Conservation (phyloP, 2,329 filamentous ascomycete species). For the Davidsoniella australis region DNA sequence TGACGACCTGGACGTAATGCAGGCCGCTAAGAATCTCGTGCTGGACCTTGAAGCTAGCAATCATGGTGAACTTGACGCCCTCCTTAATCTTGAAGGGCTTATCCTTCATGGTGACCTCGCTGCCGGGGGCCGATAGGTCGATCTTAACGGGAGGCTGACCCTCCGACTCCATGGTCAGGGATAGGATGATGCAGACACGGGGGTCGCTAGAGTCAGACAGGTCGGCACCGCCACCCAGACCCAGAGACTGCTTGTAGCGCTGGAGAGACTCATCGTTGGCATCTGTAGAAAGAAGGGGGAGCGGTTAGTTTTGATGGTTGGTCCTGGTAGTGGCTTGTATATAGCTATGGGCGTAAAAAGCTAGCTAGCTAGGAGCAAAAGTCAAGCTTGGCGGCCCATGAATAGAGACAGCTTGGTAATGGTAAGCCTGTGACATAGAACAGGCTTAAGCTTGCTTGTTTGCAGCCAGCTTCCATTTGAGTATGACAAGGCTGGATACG, state of each 20-base stretch:
- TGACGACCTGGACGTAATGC: slow-evolving; percentile 90
- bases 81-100: slow-evolving; percentile 98
- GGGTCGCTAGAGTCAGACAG: slow-evolving; percentile 65
- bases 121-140: slow-evolving; percentile 59
- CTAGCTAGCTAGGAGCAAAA: no score
- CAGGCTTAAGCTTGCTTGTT: neutral
- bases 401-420: neutral
- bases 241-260: slow-evolving; percentile 93
- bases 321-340: no score
- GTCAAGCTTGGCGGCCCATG: neutral
- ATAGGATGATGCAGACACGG: slow-evolving; percentile 83
- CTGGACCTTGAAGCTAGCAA: slow-evolving; percentile 85
- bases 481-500: no score
- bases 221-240: slow-evolving; percentile 57
- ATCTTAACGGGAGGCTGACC: slow-evolving; percentile 76
- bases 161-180: slow-evolving; percentile 71
- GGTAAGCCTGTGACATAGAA: neutral
- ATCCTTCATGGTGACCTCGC: slow-evolving; percentile 63
- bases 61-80: slow-evolving; percentile 85
- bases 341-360: no score
- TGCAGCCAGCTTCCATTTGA: no score
- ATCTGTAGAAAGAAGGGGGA: slow-evolving; percentile 24
- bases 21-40: slow-evolving; percentile 89
- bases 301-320: neutral
- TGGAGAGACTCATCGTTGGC: slow-evolving; percentile 80